phyloP scores from a whole-genome alignment of 192 early-diverging fungal species.

The Backusella sp. region DNA sequence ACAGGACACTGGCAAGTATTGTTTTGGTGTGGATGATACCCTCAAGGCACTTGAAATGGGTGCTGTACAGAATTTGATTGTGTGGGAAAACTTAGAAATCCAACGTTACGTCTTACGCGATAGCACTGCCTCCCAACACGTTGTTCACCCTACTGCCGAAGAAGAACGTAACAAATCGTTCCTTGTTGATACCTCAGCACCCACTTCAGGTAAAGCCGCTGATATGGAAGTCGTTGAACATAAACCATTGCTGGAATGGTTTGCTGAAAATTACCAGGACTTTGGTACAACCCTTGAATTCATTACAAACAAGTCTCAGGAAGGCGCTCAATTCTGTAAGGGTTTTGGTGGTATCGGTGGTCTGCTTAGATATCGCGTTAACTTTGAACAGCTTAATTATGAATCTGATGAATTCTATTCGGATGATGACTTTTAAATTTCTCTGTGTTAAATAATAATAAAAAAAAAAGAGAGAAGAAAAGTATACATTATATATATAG shows the following conservation, averaged over 20 bases:
- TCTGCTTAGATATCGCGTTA: constrained; percentile 82
- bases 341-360: constrained; percentile 96
- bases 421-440: constrained; percentile 28
- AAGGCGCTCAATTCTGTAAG: constrained; percentile 96
- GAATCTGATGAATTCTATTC: constrained; percentile 67
- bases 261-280: constrained; percentile 96
- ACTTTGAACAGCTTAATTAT: constrained; percentile 65
- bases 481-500: background rate
- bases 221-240: constrained; percentile 85
- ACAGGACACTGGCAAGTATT: constrained; percentile 93
- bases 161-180: constrained; percentile 83
- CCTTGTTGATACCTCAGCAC: constrained; percentile 39
- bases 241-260: constrained; percentile 92
- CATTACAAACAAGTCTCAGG: constrained; percentile 93
- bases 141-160: constrained; percentile 78
- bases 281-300: constrained; percentile 94
- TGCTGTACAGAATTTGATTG: constrained; percentile 95
- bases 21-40: constrained; percentile 96
- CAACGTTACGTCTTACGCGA: constrained; percentile 78
- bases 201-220: constrained; percentile 35
- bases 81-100: constrained; percentile 93
- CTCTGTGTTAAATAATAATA: background rate
- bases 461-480: background rate
- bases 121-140: constrained; percentile 56
- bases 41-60: constrained; percentile 94